Percentiles rank a stretch among this genome's conserved stretches.
Conservation (phyloP, 2,329 filamentous ascomycete species). For the Bipolaris gigantea region DNA sequence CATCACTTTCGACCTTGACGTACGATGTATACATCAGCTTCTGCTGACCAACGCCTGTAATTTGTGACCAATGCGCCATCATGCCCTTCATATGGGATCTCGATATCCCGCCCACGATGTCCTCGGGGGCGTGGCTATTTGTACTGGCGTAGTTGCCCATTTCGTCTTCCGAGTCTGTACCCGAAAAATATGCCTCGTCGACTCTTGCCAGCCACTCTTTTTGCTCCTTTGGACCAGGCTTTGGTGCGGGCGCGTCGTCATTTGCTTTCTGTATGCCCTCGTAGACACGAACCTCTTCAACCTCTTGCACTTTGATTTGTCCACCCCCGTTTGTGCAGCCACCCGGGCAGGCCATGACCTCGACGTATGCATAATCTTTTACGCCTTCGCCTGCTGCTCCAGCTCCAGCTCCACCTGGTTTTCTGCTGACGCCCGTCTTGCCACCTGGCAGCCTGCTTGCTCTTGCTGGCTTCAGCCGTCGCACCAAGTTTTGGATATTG, state of each 20-base stretch:
- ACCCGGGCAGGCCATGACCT: slow-evolving; percentile 99
- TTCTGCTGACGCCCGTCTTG: slow-evolving; percentile 49
- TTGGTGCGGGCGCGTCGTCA: slow-evolving; percentile 45
- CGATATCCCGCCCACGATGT: slow-evolving; percentile 65
- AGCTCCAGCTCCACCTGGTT: slow-evolving; percentile 70
- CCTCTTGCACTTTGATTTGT: slow-evolving; percentile 88
- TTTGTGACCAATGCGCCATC: slow-evolving; percentile 73
- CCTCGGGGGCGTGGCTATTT: slow-evolving; percentile 15
- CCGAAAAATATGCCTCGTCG: slow-evolving; percentile 82
- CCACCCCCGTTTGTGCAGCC: slow-evolving; percentile 97
- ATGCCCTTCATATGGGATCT: slow-evolving; percentile 66
- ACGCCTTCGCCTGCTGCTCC: slow-evolving; percentile 61
- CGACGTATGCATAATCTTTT: slow-evolving; percentile 86
- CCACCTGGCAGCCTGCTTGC: slow-evolving; percentile 57
- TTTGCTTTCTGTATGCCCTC: slow-evolving; percentile 31
- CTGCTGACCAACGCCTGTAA: slow-evolving; percentile 70
- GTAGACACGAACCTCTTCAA: slow-evolving; percentile 49
- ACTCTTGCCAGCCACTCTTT: slow-evolving; percentile 63
- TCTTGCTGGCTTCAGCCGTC: slow-evolving; percentile 81
- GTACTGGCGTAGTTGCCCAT: slow-evolving; percentile 42
- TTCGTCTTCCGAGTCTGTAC: slow-evolving; percentile 51
- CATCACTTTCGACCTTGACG: slow-evolving; percentile 90
- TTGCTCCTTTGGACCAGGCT: slow-evolving; percentile 75
- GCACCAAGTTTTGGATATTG: slow-evolving; percentile 96
- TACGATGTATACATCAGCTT: slow-evolving; percentile 84